Conservation (phyloP, 257 asterid species). For the Sherardia arvensis region DNA sequence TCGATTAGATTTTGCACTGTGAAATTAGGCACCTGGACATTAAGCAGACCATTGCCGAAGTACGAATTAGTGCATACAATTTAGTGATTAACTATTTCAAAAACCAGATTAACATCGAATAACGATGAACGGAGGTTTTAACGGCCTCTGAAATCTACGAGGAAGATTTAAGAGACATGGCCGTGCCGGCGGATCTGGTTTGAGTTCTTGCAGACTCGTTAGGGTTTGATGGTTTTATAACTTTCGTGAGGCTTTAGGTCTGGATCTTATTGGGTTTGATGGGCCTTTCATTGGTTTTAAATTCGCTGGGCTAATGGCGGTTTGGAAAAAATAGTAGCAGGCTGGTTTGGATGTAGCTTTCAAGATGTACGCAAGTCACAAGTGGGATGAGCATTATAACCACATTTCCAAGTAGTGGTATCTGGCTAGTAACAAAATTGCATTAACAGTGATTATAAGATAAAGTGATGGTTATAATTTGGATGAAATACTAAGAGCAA, state of each 20-base stretch:
- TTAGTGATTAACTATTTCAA: neutral
- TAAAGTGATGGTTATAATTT: too few species aligned
- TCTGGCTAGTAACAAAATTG: too few species aligned
- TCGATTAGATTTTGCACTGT: constrained; percentile 12
- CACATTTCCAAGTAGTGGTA: too few species aligned
- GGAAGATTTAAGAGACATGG: neutral
- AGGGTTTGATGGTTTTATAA: neutral
- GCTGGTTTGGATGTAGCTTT: too few species aligned
- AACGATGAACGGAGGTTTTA: neutral
- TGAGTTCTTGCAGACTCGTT: neutral
- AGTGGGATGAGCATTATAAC: too few species aligned
- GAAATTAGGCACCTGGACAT: constrained; percentile 11
- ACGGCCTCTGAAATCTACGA: neutral
- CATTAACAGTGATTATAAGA: too few species aligned
- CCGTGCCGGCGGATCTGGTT: neutral
- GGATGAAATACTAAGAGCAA: too few species aligned
- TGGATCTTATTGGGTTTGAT: neutral
- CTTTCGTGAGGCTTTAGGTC: neutral
- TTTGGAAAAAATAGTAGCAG: too few species aligned
- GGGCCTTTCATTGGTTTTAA: too few species aligned
- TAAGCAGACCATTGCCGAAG: neutral
- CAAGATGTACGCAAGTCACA: too few species aligned
- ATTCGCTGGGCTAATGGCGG: too few species aligned
- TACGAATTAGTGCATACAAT: constrained; percentile 4
- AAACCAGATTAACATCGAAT: neutral